Evolutionary conservation across 169 alveolate species (phyloP), one percentile per base, ranked within the genome.

Genomic region (Plasmodium ovale): DNA sequence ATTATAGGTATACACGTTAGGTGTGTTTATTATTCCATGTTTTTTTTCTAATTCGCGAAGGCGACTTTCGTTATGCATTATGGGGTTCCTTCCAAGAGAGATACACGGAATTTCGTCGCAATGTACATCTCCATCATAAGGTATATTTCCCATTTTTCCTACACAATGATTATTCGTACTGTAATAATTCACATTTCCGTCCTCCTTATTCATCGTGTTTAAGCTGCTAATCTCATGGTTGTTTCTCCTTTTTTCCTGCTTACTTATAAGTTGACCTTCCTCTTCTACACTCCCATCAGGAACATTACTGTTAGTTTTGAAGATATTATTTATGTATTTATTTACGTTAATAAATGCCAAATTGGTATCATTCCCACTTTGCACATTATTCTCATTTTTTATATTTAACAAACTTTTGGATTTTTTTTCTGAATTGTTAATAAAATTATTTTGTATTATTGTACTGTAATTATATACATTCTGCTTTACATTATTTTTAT

Each of bases 301-400:
- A 58, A 54, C 25, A 58, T 59, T 59, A 49, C 60, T 74, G 70
- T 51, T 44, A 6, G 82, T 69, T 74, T 35, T 60, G 64, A 47
- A 62, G 42, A 74, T 74, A 16, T 25, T 60, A 74, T 74, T 74
- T 74, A 74, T 44, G 70, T 74, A 42, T 51, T 74, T 59, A 14
- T 74, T 42, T 19, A 44, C 74, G n/a, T 74, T 25, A 21, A 62
- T 19, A 59, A 42, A 74, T 33, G 70, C 51, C 27, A 74, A 14
- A 51, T 74, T 74, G 21, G 70, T n/a, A 59, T 49, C 65, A 74
- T 59, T 74, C 44, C 31, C 27, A 51, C 44, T 74, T 42, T 74
- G 62, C 3, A 31, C 7, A 5, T 14, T 67, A 44, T 74, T 47
- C 27, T 74, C 77, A 74, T 44, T 42, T 74, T 74, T 74, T 60